These are phyloP conservation scores for Delitschia confertaspora DNA, from an alignment of 495 filamentous ascomycete species.

Conservation along the genomic window DNA sequence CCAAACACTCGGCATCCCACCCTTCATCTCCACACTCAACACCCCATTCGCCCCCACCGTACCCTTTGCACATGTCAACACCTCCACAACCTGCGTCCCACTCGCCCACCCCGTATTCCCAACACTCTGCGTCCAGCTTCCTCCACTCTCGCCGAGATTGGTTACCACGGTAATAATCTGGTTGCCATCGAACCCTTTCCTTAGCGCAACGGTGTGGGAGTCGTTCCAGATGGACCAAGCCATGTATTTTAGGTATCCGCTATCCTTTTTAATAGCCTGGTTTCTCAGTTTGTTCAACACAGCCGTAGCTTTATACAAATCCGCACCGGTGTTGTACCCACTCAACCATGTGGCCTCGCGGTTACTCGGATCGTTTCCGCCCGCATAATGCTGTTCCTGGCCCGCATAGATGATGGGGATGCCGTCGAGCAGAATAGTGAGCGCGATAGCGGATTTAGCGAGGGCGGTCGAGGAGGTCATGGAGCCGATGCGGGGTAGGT, in stretches of 20 bases:
- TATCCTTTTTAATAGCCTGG: conserved; percentile 42
- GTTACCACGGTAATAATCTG: conserved; percentile 54
- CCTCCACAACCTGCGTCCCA: conserved; percentile 37
- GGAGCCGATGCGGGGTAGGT: conserved; percentile 38
- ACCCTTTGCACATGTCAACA: conserved; percentile 38
- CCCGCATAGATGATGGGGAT: conserved; percentile 61
- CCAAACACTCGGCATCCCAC: conserved; percentile 29
- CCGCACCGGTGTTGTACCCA: conserved; percentile 48
- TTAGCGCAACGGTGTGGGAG: conserved; percentile 49
- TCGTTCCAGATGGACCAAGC: conserved; percentile 50
- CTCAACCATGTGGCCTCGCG: conserved; percentile 70
- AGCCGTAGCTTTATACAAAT: conserved; percentile 53
- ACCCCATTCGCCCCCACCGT: conserved; percentile 33
- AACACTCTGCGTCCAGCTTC: conserved; percentile 42
- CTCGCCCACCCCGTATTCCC: conserved; percentile 35
- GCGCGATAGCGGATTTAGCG: conserved; percentile 60
- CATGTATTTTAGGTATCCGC: conserved; percentile 45
- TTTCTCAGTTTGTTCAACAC: conserved; percentile 53
- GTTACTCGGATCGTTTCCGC: conserved; percentile 51
- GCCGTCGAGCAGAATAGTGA: conserved; percentile 61
- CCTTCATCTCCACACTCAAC: conserved; percentile 28
- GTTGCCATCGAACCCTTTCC: conserved; percentile 49
- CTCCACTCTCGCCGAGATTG: conserved; percentile 46
- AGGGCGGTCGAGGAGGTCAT: conserved; percentile 39
- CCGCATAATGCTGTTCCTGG: conserved; percentile 63